These are phyloP conservation scores for Trametes coccinea DNA, from an alignment of 768 basidiomycete species.

Conservation along the genomic window DNA sequence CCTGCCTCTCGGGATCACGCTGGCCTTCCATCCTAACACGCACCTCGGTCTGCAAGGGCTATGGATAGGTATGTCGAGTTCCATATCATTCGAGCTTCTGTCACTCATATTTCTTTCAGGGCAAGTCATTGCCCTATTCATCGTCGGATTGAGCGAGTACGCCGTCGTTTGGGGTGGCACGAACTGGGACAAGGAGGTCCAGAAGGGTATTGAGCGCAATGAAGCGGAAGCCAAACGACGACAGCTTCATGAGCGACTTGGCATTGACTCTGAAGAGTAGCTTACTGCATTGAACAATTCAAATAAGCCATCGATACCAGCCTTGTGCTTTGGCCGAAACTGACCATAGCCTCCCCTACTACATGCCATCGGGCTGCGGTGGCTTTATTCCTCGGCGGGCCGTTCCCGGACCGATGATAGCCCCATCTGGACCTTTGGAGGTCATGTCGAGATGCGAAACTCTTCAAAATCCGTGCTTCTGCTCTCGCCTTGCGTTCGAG, in stretches of 20 bases:
- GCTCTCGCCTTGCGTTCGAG: constrained; percentile 4
- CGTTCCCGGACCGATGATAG: not conserved
- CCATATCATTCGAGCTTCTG: not conserved
- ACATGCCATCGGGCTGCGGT: no score
- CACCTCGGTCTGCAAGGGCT: constrained; percentile 49
- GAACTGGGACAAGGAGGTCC: constrained; percentile 48
- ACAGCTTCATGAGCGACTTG: constrained; percentile 10
- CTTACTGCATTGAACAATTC: not conserved
- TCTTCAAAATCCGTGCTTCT: not conserved
- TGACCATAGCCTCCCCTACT: no score
- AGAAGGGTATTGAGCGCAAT: constrained; percentile 39
- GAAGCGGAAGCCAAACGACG: constrained; percentile 30
- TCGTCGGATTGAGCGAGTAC: constrained; percentile 72
- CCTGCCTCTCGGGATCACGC: constrained; percentile 50
- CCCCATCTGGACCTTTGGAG: no score
- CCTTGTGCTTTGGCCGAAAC: no score
- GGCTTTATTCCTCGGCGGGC: not conserved
- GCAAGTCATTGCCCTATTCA: constrained; percentile 71
- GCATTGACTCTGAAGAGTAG: not conserved
- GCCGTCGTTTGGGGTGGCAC: constrained; percentile 56
- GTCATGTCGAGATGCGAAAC: no score
- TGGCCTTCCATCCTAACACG: constrained; percentile 44
- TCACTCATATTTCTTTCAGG: constrained; percentile 38
- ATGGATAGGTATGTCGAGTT: constrained; percentile 44
- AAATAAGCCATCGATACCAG: not conserved